phyloP scores from a whole-genome alignment of 305 asterid genomes.

The Solanum hybrid region DNA sequence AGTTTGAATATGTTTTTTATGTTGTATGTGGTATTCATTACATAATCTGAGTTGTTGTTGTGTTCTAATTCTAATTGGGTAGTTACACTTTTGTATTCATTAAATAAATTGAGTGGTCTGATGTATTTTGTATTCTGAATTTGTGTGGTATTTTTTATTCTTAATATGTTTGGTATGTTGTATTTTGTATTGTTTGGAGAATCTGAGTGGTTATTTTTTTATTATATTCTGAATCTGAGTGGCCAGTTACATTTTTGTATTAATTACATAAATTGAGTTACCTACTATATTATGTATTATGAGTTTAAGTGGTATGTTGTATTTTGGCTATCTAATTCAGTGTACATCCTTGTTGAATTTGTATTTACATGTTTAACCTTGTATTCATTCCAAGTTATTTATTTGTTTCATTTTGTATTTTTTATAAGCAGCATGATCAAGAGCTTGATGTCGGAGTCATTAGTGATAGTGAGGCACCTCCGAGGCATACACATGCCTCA shows the following conservation, averaged over 20 bases:
- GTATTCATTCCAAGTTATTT: not conserved
- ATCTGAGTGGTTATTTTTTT: not conserved
- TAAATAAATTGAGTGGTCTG: not conserved
- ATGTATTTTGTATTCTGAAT: not conserved
- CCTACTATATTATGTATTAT: not conserved
- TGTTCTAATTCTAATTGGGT: not conserved
- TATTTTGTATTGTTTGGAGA: not conserved
- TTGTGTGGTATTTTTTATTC: not conserved
- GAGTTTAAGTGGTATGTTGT: not conserved
- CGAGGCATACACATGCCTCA: not conserved
- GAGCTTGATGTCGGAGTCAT: not conserved
- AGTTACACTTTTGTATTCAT: not conserved
- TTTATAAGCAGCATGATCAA: not conserved
- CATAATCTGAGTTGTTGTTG: not conserved
- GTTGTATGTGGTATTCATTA: not conserved
- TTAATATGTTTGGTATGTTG: not conserved
- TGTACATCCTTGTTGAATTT: not conserved
- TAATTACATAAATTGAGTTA: not conserved
- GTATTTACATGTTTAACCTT: not conserved
- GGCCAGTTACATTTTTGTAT: too few relatives aligned
- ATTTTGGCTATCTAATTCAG: not conserved
- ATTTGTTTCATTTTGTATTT: not conserved
- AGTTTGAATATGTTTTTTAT: too few relatives aligned
- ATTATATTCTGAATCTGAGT: too few relatives aligned
- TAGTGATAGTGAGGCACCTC: not conserved